A percentile compares a stretch with the other conserved stretches of the same genome.
These are phyloP conservation scores for Escovopsis weberi DNA, from an alignment of 2,329 filamentous ascomycete genomes.

Conservation along the genomic window DNA sequence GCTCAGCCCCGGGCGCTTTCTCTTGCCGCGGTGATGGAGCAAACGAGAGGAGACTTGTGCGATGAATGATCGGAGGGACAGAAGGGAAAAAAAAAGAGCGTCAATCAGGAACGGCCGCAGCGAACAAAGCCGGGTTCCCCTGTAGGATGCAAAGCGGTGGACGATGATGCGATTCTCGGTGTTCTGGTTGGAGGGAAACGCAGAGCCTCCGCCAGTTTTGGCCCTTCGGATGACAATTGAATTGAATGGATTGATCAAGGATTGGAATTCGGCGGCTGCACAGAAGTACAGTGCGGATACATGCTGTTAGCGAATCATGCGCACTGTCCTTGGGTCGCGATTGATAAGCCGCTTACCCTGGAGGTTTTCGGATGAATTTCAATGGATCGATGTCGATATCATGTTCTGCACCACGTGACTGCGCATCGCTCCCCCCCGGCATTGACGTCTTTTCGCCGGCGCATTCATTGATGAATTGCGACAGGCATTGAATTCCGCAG, in stretches of 20 bases:
- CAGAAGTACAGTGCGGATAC: no score
- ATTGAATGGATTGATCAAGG: neutral
- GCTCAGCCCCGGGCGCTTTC: neutral
- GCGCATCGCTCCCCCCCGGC: neutral
- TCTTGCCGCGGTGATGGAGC: neutral
- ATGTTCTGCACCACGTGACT: neutral
- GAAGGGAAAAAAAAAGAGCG: neutral
- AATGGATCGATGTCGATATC: no score
- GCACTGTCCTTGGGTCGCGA: neutral
- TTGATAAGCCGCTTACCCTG: neutral
- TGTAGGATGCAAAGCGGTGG: neutral
- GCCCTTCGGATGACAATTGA: neutral
- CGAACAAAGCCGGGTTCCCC: neutral
- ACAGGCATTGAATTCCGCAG: neutral
- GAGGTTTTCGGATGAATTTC: no score
- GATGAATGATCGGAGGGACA: neutral
- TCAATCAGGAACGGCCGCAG: neutral
- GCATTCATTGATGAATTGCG: neutral
- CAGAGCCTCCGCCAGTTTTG: neutral
- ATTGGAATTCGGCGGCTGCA: neutral
- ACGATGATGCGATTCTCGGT: neutral
- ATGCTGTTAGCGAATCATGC: neutral
- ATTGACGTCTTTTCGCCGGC: neutral
- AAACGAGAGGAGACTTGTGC: neutral
- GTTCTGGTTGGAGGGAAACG: neutral